phyloP scores from a whole-genome alignment of 306 rosid genomes.

The Hylodesmum podocarpum region DNA sequence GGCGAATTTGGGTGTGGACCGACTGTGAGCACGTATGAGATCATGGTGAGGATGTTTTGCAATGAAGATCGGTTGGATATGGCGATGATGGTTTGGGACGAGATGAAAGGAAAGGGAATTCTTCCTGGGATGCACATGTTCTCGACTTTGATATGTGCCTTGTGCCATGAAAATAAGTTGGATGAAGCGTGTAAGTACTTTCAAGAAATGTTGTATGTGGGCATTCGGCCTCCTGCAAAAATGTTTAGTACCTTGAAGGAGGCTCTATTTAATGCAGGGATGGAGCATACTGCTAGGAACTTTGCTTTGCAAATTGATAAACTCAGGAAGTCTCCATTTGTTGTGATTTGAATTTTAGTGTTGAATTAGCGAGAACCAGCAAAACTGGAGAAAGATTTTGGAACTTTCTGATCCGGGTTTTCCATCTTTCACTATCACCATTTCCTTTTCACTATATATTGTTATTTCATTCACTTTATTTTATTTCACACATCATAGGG shows the following conservation, averaged over 20 bases:
- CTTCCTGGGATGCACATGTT: constrained; percentile 87
- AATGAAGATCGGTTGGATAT: constrained; percentile 55
- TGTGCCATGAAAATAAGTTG: constrained; percentile 62
- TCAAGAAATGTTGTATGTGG: constrained; percentile 72
- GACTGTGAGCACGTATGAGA: constrained; percentile 65
- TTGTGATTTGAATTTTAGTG: constrained; percentile 24
- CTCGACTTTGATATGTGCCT: constrained; percentile 56
- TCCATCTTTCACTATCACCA: background rate
- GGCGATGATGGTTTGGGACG: constrained; percentile 68
- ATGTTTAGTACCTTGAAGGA: constrained; percentile 64
- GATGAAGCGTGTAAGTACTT: constrained; percentile 80
- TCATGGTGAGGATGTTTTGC: constrained; percentile 82
- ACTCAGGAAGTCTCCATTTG: constrained; percentile 58
- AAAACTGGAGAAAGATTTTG: constrained; percentile 4
- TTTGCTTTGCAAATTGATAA: constrained; percentile 53
- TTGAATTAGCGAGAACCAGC: background rate
- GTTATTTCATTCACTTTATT: too few relatives aligned
- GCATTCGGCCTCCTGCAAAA: constrained; percentile 71
- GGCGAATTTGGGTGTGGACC: constrained; percentile 62
- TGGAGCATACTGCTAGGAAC: constrained; percentile 38
- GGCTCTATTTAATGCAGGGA: constrained; percentile 57
- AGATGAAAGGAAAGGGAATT: constrained; percentile 66
- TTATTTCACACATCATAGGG: background rate
- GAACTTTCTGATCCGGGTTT: constrained; percentile 36
- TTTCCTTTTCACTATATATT: too few relatives aligned